Percentiles rank a stretch among this genome's conserved stretches.
phyloP scores from a whole-genome alignment of 495 filamentous ascomycete species.

The Trichoderma erinaceum region DNA sequence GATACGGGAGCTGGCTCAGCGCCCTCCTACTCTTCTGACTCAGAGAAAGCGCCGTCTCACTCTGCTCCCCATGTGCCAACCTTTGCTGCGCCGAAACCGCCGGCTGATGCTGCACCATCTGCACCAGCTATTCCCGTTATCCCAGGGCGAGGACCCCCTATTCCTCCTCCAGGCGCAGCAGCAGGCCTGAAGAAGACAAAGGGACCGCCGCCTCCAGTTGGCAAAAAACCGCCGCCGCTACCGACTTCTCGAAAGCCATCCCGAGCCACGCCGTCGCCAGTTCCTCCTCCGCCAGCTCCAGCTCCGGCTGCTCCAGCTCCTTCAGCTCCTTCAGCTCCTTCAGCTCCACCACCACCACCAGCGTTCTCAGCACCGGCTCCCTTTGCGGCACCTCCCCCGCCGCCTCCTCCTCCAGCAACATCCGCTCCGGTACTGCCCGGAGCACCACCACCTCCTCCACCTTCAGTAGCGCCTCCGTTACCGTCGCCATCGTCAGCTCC shows the following conservation, averaged over 20 bases:
- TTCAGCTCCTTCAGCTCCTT: conserved; percentile 32
- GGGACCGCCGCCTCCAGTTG: conserved; percentile 52
- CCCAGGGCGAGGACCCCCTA: not conserved
- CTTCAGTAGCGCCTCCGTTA: conserved; percentile 44
- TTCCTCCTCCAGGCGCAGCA: conserved; percentile 1
- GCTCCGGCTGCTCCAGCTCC: conserved; percentile 30
- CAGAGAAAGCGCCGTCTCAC: conserved; percentile 52
- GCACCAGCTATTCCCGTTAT: conserved; percentile 58
- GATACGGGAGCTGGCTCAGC: conserved; percentile 79
- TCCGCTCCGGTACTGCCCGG: conserved; percentile 42
- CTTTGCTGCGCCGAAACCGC: conserved; percentile 58
- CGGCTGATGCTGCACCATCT: conserved; percentile 48
- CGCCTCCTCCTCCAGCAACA: conserved; percentile 46
- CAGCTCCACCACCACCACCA: conserved; percentile 29
- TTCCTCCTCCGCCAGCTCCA: conserved; percentile 34
- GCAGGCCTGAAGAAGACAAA: conserved; percentile 20
- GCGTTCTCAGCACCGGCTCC: conserved; percentile 34
- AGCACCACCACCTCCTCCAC: conserved; percentile 44
- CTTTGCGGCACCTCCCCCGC: conserved; percentile 44
- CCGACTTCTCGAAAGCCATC: conserved; percentile 62
- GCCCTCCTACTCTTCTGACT: conserved; percentile 73
- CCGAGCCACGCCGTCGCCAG: conserved; percentile 33
- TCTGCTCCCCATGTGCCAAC: conserved; percentile 54
- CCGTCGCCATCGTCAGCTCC: conserved; percentile 36
- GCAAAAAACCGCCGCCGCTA: conserved; percentile 64